phyloP scores from a whole-genome alignment of 2,329 filamentous ascomycete genomes.

The Fusarium sp. region DNA sequence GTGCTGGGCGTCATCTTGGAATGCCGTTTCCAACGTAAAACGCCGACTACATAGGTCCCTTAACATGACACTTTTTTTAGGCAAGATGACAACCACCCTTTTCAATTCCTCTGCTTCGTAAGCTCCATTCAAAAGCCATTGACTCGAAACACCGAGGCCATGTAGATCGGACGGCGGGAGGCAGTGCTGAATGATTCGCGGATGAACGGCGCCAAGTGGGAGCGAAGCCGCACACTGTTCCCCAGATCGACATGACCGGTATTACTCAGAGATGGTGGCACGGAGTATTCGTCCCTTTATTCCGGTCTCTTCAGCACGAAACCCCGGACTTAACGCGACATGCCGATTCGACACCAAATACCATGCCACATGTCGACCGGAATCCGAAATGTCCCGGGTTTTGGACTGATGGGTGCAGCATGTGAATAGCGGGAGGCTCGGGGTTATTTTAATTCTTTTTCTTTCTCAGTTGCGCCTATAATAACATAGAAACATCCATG shows the following conservation, averaged over 20 bases:
- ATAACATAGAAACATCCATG: no score
- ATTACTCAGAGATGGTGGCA: conserved; percentile 16
- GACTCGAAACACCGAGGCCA: neutral
- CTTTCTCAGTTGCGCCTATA: no score
- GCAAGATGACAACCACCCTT: neutral
- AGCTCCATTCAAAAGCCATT: neutral
- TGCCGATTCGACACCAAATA: conserved; percentile 15
- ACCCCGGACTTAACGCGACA: conserved; percentile 33
- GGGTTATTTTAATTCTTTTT: no score
- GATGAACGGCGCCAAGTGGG: conserved; percentile 21
- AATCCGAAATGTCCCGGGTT: conserved; percentile 36
- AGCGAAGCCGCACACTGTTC: conserved; percentile 14
- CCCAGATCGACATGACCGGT: conserved; percentile 26
- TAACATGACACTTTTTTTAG: neutral
- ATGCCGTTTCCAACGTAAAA: conserved; percentile 30
- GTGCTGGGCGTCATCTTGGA: conserved; percentile 24
- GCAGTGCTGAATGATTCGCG: neutral
- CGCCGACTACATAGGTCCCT: neutral
- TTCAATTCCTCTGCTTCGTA: neutral
- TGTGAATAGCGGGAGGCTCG: no score
- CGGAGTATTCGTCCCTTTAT: conserved; percentile 20
- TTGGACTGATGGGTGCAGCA: no score
- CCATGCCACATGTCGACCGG: conserved; percentile 22
- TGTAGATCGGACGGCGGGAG: conserved; percentile 4
- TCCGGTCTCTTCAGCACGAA: neutral